phyloP scores from a whole-genome alignment of 805 yeast genomes.

The Candida vaughaniae region DNA sequence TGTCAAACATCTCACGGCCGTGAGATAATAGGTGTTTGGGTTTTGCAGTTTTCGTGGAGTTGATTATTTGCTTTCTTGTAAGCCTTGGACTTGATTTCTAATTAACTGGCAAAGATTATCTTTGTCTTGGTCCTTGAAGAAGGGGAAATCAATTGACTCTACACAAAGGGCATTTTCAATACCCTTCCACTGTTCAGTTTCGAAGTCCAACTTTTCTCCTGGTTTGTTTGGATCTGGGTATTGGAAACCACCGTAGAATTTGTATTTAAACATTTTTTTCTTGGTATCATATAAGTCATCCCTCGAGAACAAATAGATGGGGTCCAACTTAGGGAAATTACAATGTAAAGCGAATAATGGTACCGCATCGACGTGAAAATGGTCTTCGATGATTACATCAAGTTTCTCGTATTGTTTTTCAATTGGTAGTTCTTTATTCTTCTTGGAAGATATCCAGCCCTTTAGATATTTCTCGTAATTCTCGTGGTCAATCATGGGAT shows the following conservation, averaged over 20 bases:
- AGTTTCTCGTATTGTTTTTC: constrained; percentile 22
- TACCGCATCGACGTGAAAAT: constrained; percentile 47
- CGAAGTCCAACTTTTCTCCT: constrained; percentile 20
- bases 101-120: too few species aligned
- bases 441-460: background rate
- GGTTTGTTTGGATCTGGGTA: constrained; percentile 7
- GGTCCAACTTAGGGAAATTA: constrained; percentile 34
- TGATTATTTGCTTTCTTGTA: too few species aligned
- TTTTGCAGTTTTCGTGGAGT: too few species aligned
- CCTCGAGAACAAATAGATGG: constrained; percentile 19
- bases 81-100: too few species aligned
- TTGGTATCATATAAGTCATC: constrained; percentile 23
- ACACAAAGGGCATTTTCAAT: constrained; percentile 24
- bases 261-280: constrained; percentile 21
- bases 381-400: constrained; percentile 43
- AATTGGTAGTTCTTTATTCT: constrained; percentile 11
- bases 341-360: constrained; percentile 31
- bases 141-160: constrained; percentile 20
- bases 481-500: constrained; percentile 23
- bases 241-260: constrained; percentile 21
- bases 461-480: constrained; percentile 10
- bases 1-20: too few species aligned
- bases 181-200: constrained; percentile 26
- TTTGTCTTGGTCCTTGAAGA: constrained; percentile 20
- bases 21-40: too few species aligned